Evolutionary conservation across 148 eudicot species (phyloP), one percentile per base, ranked within the genome.

Genomic region (Camellia sinensis): DNA sequence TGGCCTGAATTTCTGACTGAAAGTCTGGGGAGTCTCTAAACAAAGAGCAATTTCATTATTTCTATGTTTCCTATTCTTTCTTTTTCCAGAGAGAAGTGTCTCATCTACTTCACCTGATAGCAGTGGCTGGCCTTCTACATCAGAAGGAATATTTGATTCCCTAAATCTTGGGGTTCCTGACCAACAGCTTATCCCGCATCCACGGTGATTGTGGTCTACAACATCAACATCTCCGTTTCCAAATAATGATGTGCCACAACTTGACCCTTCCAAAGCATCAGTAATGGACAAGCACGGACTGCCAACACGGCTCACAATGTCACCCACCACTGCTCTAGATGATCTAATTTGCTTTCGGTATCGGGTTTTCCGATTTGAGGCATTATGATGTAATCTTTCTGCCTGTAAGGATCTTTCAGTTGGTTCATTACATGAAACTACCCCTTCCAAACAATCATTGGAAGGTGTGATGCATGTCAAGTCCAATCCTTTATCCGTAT

Each of bases 131-230:
- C 85, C 93, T 84, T 93, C 98, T 13, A 73, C 83, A 81, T 89
- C 87, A 80, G 85, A 87, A 66, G 83, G 83, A 72, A 84, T 83
- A 73, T 82, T 79, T 6, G 89, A 22, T 67, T 82, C 92, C 83
- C 90, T 84, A 12, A 84, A 87, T 73, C 87, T 88, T 4, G 93
- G 91, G 6, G 92, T 89, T 79, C 91, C 90, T 46, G 98, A 89
- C 95, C 95, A 96, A 80, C 99, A 96, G 66, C 95, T 88, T 79
- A 94, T 81, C 63, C 92, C 92, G 85, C 94, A 96, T 65, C 98
- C 99, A 71, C 76, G 85, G 50, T 85, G 83, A 67, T 85, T 79
- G 12, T 69, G 78, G 14, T 89, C 89, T 56, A 88, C 67, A 82
- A 76, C 83, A 79, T 87, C 91, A 52, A 70, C 64, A 84, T 90